These are phyloP conservation scores for Aspergillus asperescens DNA, from an alignment of 495 filamentous ascomycete species.

Conservation along the genomic window DNA sequence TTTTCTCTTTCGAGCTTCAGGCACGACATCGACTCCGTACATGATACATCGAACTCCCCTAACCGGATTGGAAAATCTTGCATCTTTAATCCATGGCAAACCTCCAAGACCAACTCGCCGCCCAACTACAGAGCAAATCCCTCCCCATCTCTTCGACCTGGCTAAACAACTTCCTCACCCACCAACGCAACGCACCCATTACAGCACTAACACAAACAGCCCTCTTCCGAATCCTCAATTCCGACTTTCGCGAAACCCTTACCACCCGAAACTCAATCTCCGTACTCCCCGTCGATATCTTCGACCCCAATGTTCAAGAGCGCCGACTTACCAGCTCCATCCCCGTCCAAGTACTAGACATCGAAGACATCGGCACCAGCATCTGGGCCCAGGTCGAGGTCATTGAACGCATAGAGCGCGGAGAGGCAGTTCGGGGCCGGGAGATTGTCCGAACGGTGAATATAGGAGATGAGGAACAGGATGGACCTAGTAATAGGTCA, in stretches of 20 bases:
- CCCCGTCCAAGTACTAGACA: slow-evolving; percentile 73
- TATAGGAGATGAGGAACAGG: slow-evolving; percentile 42
- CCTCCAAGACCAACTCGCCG: slow-evolving; percentile 34
- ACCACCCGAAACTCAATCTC: slow-evolving; percentile 39
- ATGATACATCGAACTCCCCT: too few relatives aligned
- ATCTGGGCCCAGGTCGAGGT: slow-evolving; percentile 82
- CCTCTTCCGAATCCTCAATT: slow-evolving; percentile 70
- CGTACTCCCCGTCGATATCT: slow-evolving; percentile 54
- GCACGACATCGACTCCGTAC: neutral
- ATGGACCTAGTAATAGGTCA: neutral
- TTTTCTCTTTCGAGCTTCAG: neutral
- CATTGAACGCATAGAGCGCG: slow-evolving; percentile 75
- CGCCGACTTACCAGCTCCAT: slow-evolving; percentile 52
- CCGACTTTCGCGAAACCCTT: slow-evolving; percentile 63
- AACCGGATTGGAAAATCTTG: too few relatives aligned
- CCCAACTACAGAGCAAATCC: slow-evolving; percentile 41
- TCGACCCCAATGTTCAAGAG: slow-evolving; percentile 48
- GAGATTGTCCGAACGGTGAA: slow-evolving; percentile 73
- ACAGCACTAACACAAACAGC: slow-evolving; percentile 72
- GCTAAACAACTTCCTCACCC: slow-evolving; percentile 40
- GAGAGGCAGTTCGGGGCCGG: slow-evolving; percentile 73
- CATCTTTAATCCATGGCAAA: slow-evolving; percentile 28
- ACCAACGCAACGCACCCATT: slow-evolving; percentile 55
- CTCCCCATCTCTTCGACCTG: slow-evolving; percentile 41
- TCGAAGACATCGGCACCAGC: slow-evolving; percentile 73